phyloP scores from a whole-genome alignment of 2,329 filamentous ascomycete genomes.

The Colletotrichum graminicola region DNA sequence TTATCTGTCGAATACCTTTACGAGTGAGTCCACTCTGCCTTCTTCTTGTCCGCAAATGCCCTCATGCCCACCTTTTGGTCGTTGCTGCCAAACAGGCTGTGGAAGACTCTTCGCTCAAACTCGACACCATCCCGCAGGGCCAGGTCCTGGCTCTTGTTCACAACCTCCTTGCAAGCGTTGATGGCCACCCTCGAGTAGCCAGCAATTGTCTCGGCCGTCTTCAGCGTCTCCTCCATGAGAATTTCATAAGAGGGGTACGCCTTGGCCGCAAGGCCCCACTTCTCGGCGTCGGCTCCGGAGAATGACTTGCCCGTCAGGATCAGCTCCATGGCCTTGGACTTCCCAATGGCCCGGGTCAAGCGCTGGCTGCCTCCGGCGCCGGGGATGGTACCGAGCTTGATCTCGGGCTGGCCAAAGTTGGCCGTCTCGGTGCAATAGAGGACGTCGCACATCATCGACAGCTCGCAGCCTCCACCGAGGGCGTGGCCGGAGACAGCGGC shows the following conservation, averaged over 20 bases:
- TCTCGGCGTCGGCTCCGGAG: constrained; percentile 83
- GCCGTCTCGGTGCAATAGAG: constrained; percentile 88
- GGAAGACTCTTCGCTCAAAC: constrained; percentile 93
- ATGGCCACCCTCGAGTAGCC: constrained; percentile 88
- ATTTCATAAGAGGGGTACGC: constrained; percentile 84
- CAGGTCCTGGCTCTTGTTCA: constrained; percentile 98
- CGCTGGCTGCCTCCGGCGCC: constrained; percentile 93
- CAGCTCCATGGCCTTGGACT: constrained; percentile 90
- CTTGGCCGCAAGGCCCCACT: constrained; percentile 91
- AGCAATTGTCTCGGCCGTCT: constrained; percentile 91
- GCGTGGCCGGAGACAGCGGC: constrained; percentile 95
- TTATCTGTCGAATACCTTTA: constrained; percentile 53
- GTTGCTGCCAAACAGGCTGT: constrained; percentile 90
- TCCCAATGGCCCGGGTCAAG: constrained; percentile 84
- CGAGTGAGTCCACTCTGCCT: constrained; percentile 89
- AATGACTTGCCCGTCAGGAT: constrained; percentile 90
- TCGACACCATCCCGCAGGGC: constrained; percentile 90
- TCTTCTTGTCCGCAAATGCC: constrained; percentile 95
- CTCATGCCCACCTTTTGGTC: constrained; percentile 98
- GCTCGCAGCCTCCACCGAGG: constrained; percentile 93
- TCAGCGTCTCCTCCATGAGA: constrained; percentile 83
- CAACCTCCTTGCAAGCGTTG: constrained; percentile 94
- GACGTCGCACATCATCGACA: constrained; percentile 97
- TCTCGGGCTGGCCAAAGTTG: constrained; percentile 96
- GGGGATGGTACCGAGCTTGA: constrained; percentile 93